A percentile compares a stretch with the other conserved stretches of the same genome.
These are phyloP conservation scores for Melastoma malabathricum DNA, from an alignment of 345 rosid species.

Conservation along the genomic window DNA sequence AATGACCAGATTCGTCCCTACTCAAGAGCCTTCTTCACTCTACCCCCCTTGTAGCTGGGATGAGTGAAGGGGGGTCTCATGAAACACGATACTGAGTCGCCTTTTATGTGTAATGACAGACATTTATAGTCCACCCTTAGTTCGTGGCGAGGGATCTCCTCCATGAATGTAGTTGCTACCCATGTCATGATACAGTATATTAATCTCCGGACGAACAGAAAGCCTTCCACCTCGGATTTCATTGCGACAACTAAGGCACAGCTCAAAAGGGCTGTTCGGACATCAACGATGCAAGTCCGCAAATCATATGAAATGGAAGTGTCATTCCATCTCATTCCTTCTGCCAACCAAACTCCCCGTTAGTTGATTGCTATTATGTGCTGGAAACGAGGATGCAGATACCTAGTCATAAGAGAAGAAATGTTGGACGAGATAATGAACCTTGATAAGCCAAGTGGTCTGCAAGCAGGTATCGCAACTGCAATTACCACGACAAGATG, in stretches of 20 bases:
- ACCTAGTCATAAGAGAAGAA: background rate
- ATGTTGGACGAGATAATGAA: slow-evolving; percentile 8
- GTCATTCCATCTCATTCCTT: too few species aligned
- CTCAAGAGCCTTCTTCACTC: too few species aligned
- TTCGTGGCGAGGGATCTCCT: slow-evolving; percentile 25
- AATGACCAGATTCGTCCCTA: too few species aligned
- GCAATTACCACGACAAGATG: slow-evolving; percentile 64
- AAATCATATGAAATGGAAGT: too few species aligned
- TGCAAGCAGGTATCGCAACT: slow-evolving; percentile 75
- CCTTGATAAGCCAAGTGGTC: slow-evolving; percentile 47
- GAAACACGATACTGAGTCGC: slow-evolving; percentile 24
- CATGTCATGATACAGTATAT: slow-evolving; percentile 25
- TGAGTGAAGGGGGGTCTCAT: too few species aligned
- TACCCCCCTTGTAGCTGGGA: too few species aligned
- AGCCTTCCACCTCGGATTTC: slow-evolving; percentile 51
- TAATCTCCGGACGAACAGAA: slow-evolving; percentile 26
- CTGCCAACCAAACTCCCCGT: too few species aligned
- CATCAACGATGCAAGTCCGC: slow-evolving; percentile 81
- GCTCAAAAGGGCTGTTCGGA: slow-evolving; percentile 54
- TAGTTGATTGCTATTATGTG: too few species aligned
- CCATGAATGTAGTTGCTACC: slow-evolving; percentile 72
- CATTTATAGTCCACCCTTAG: too few species aligned
- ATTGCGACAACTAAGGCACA: slow-evolving; percentile 70
- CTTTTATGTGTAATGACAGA: slow-evolving; percentile 59
- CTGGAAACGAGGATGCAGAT: too few species aligned